These are phyloP conservation scores for Sclerotinia sclerotiorum DNA, from an alignment of 2,329 filamentous ascomycete species.

Conservation along the genomic window DNA sequence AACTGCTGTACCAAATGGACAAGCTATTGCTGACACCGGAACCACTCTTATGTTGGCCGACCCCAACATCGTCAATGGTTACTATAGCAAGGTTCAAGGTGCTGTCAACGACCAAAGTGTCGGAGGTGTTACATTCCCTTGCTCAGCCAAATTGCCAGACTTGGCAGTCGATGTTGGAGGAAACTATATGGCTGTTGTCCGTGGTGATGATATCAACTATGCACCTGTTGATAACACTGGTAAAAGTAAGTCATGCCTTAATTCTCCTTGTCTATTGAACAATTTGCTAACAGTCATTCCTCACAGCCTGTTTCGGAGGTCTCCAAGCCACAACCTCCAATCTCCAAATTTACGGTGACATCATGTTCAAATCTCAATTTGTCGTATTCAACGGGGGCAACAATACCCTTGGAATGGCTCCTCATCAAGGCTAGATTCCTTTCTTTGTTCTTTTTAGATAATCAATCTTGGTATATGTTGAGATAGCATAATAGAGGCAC, in stretches of 20 bases:
- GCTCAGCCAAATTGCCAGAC: slow-evolving; percentile 41
- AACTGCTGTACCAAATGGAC: slow-evolving; percentile 56
- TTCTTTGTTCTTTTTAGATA: slow-evolving; percentile 8
- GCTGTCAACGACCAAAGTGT: slow-evolving; percentile 41
- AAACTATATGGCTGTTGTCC: slow-evolving; percentile 47
- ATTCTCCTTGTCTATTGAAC: not conserved
- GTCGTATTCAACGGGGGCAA: slow-evolving; percentile 58
- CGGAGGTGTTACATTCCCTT: slow-evolving; percentile 45
- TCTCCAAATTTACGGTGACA: slow-evolving; percentile 63
- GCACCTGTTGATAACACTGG: slow-evolving; percentile 46
- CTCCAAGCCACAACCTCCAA: slow-evolving; percentile 58
- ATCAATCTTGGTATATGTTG: not conserved
- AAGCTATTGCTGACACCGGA: slow-evolving; percentile 48
- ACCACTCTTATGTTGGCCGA: slow-evolving; percentile 46
- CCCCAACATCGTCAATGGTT: slow-evolving; percentile 42
- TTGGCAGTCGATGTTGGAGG: slow-evolving; percentile 44
- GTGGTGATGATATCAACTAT: slow-evolving; percentile 52
- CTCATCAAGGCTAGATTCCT: slow-evolving; percentile 33
- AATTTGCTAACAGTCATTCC: slow-evolving; percentile 18
- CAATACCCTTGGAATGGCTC: slow-evolving; percentile 53
- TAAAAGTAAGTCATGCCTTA: slow-evolving; percentile 47
- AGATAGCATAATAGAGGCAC: slow-evolving; percentile 15
- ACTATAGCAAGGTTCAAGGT: slow-evolving; percentile 44
- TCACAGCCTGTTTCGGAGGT: slow-evolving; percentile 63
- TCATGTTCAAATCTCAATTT: slow-evolving; percentile 62